phyloP scores from a whole-genome alignment of 2,329 filamentous ascomycete species.

The Fusarium incarnatum region DNA sequence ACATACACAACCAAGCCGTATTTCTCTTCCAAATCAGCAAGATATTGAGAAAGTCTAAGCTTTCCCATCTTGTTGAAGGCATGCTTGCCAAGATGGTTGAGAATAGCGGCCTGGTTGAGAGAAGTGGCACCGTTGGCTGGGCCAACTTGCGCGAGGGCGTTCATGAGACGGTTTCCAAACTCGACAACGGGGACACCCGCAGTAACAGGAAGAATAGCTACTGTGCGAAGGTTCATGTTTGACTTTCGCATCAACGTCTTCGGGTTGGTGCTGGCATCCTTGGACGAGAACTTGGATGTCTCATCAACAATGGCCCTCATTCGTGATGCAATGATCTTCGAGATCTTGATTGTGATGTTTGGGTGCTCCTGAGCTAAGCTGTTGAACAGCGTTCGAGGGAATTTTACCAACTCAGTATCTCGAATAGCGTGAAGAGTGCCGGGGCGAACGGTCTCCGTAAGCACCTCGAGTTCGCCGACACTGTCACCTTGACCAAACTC shows the following conservation, averaged over 20 bases:
- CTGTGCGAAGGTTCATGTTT: constrained; percentile 90
- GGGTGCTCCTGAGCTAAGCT: constrained; percentile 97
- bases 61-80: constrained; percentile 99
- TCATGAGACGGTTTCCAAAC: constrained; percentile 89
- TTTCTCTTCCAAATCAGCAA: constrained; percentile 96
- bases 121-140: constrained; percentile 90
- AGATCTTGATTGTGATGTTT: constrained; percentile 98
- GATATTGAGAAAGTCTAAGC: constrained; percentile 92
- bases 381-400: constrained; percentile 95
- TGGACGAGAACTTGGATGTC: constrained; percentile 73
- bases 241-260: constrained; percentile 75
- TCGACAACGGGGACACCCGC: constrained; percentile 93
- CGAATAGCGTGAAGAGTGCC: constrained; percentile 95
- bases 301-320: constrained; percentile 92
- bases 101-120: constrained; percentile 90
- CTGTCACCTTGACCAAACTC: constrained; percentile 98
- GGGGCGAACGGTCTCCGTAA: constrained; percentile 92
- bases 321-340: constrained; percentile 95
- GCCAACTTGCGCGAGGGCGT: constrained; percentile 88
- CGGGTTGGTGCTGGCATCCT: constrained; percentile 71
- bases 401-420: constrained; percentile 95
- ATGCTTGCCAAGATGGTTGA: constrained; percentile 94
- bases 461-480: constrained; percentile 94
- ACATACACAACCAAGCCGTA: constrained; percentile 96
- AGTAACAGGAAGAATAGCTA: constrained; percentile 91